These are phyloP conservation scores for Saturnispora gosingensis DNA, from an alignment of 805 yeast species.

Conservation along the genomic window DNA sequence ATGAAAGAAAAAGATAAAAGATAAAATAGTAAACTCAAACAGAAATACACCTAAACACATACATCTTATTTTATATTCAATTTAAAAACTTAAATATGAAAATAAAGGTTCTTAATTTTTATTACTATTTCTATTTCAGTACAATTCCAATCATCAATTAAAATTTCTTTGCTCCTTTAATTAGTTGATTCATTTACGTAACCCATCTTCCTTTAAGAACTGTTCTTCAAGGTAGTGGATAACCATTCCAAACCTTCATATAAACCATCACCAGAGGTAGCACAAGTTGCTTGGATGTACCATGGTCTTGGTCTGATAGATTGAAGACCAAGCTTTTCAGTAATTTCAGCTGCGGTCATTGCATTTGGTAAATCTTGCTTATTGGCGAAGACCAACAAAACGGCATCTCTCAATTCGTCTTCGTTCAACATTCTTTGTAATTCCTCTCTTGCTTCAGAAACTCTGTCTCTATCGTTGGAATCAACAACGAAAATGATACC, in stretches of 20 bases:
- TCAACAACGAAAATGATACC: slow-evolving; percentile 97
- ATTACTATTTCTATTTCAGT: not conserved
- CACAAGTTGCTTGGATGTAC: slow-evolving; percentile 99
- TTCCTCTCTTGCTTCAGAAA: slow-evolving; percentile 96
- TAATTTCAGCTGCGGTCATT: slow-evolving; percentile 97
- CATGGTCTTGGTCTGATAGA: slow-evolving; percentile 98
- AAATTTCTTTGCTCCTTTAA: not conserved
- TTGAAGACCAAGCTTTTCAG: slow-evolving; percentile 93
- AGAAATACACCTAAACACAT: not conserved
- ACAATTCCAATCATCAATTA: not conserved
- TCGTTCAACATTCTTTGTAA: slow-evolving; percentile 97
- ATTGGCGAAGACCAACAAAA: slow-evolving; percentile 92
- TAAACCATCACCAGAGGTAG: slow-evolving; percentile 98
- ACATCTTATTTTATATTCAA: not conserved
- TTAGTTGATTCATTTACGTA: not conserved
- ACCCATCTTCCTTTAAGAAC: slow-evolving; percentile 23
- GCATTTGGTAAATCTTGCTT: slow-evolving; percentile 99
- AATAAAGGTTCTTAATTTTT: not conserved
- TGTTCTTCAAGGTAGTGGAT: slow-evolving; percentile 78
- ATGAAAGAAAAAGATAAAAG: not conserved
- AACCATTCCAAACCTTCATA: slow-evolving; percentile 98
- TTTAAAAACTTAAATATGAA: not conserved
- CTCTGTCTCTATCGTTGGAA: slow-evolving; percentile 96
- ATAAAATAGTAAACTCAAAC: not conserved
- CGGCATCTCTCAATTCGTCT: slow-evolving; percentile 95